Evolutionary conservation across 1,139 yeast species (phyloP), one percentile per base, ranked within the genome.

Genomic region (Citeromyces hawaiiensis): DNA sequence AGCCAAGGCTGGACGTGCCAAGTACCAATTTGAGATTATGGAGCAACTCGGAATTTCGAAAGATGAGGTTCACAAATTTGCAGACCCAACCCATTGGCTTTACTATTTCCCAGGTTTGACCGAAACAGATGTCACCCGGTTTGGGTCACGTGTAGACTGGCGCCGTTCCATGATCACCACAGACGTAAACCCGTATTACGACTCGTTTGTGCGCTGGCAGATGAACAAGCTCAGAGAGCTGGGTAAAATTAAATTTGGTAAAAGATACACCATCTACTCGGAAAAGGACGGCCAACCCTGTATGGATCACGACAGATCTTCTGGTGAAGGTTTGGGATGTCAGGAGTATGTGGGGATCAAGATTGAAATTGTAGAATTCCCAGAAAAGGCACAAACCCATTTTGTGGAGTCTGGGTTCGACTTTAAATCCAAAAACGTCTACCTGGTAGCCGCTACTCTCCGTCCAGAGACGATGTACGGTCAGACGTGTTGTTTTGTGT

Each of bases 401-500:
- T 64, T 88, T 36, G 66, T 66, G 38, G 64, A 66, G 39, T 62
- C 70, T 36, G 59, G 59, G 30, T 68, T 77, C 44, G 68, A 68
- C 42, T 42, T 57, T 17, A 51, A 59, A 19, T 68, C 61, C 43
- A 85, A 83, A 63, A 80, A 77, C 50, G 70, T 87, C 34, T 87
- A 60, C 63, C 69, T 91, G 47, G 87, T 93, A 41, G 98, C 99
- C 45, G 98, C 98, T 32, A 91, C 98, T 50, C 76, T 93, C 53
- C 82, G 99, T 67, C 96, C 99, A 32, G 99, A 91, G 66, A 91
- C 99, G 50, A 86, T 93, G 96, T 88, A 88, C 55, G 98, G 97
- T 48, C 98, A 93, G 68, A 83, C 96, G 3, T 85, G 96, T 70
- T 88, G 97, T 70, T 93, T 91, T 54, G 97, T 91, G 27, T 85